phyloP scores from a whole-genome alignment of 2,329 filamentous ascomycete species.

The Myriosclerotinia duriaeana region DNA sequence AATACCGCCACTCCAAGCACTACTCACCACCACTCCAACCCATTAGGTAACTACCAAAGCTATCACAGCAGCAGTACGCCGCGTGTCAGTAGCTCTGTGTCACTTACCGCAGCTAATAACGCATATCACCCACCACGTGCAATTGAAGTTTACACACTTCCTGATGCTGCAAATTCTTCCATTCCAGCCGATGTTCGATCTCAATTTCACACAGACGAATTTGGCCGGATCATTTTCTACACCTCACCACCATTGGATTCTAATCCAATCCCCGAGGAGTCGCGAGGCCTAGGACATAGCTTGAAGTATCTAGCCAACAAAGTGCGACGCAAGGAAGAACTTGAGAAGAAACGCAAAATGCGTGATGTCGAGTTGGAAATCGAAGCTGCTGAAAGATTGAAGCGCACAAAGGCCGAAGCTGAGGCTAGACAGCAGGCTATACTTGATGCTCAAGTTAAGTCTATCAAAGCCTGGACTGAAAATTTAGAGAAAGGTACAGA shows the following conservation, averaged over 20 bases:
- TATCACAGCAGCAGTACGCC: slow-evolving; percentile 33
- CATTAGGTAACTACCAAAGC: slow-evolving; percentile 32
- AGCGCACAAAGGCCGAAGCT: slow-evolving; percentile 31
- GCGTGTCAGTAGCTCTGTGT: slow-evolving; percentile 26
- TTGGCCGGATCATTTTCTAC: slow-evolving; percentile 67
- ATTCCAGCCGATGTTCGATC: slow-evolving; percentile 64
- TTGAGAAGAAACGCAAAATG: slow-evolving; percentile 38
- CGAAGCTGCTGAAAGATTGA: slow-evolving; percentile 36
- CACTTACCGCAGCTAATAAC: slow-evolving; percentile 33
- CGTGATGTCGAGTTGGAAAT: slow-evolving; percentile 34
- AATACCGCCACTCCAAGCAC: slow-evolving; percentile 29
- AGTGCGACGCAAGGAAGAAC: slow-evolving; percentile 42
- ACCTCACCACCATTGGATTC: slow-evolving; percentile 60
- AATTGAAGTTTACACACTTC: slow-evolving; percentile 63
- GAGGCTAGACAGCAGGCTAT: slow-evolving; percentile 27
- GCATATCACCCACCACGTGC: slow-evolving; percentile 60
- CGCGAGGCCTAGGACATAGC: slow-evolving; percentile 47
- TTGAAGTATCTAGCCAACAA: slow-evolving; percentile 51
- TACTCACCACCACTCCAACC: slow-evolving; percentile 33
- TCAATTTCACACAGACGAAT: slow-evolving; percentile 65
- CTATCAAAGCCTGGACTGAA: slow-evolving; percentile 30
- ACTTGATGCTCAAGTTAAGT: slow-evolving; percentile 29
- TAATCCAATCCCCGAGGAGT: slow-evolving; percentile 34
- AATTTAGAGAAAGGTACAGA: slow-evolving; percentile 36
- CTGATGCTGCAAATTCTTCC: slow-evolving; percentile 60